Conservation (phyloP, 495 filamentous ascomycete species). For the Aspergillus cavernicola region DNA sequence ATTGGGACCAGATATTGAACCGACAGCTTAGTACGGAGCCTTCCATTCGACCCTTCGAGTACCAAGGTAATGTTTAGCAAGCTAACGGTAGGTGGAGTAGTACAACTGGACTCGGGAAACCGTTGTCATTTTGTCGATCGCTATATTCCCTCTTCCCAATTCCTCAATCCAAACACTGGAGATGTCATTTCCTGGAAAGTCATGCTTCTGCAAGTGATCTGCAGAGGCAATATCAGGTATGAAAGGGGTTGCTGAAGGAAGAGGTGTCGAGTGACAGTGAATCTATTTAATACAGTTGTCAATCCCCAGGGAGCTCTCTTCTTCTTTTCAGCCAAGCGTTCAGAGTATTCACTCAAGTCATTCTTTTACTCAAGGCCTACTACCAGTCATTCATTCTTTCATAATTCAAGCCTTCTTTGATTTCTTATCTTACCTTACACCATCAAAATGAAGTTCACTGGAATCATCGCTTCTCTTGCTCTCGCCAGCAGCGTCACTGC, state of each 20-base stretch:
- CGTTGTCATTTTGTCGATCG: conserved; percentile 2
- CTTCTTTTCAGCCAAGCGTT: conserved; percentile 16
- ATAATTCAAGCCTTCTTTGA: conserved; percentile 7
- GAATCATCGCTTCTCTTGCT: conserved; percentile 25
- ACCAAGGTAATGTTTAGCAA: neutral
- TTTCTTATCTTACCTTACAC: conserved; percentile 4
- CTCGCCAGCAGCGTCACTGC: conserved; percentile 23
- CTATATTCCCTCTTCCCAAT: neutral
- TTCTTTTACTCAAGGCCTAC: conserved; percentile 14
- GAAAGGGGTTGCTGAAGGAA: neutral
- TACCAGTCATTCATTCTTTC: conserved; percentile 6
- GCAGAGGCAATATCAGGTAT: neutral
- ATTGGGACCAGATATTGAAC: no score
- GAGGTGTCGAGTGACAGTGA: neutral
- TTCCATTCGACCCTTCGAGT: neutral
- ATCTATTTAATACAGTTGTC: conserved; percentile 24
- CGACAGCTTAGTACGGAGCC: no score
- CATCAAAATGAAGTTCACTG: conserved; percentile 41
- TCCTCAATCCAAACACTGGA: neutral
- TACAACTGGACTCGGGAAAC: neutral
- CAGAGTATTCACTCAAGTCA: conserved; percentile 22
- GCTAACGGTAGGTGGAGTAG: neutral
- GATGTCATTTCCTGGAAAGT: neutral
- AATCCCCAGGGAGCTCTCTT: neutral
- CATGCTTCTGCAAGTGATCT: conserved; percentile 2